Base-by-base conservation (phyloP, 768 basidiomycete species). In the Dioszegia aurantiaca region DNA sequence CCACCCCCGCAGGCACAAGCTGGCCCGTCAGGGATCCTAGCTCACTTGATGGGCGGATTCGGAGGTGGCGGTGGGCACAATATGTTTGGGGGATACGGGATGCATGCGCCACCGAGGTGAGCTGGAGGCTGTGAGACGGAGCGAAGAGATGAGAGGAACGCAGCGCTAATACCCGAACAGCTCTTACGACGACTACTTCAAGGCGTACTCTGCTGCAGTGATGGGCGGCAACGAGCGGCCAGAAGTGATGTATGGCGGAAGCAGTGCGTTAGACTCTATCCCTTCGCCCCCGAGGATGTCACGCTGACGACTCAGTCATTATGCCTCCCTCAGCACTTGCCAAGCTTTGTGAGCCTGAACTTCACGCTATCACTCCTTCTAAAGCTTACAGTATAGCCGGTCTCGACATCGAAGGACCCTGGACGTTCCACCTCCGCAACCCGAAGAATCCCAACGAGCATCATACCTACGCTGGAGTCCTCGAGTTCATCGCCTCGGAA, bases 401-500 rank as follows among this genome's bases (percentile, higher is more conserved):
- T 37, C 83, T 98, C 47, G 93, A 99, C 68, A 81, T 99, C 42
- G 87, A 90, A 60, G 82, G 83, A 0, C 95, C 95, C 0, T 95
- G 93, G 93, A 90, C 88, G 81, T 99, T 99, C 76, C 87, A 94
- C 63, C 81, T 99, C 51, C 87, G 89, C 47, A 98, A 98, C 77
- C 94, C 95, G 0, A 48, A 79, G 80, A 68, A 93, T 87, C 79
- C 81, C 82, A 51, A 89, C 85, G 31, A 88, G 83, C 54, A 92
- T 84, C 64, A 73, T 21, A 98, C 95, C 1, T 90, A 99, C 73
- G 89, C 89, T 1, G 95, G 95, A 80, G 95, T 99, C 26, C 83
- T 99, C 27, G 95, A 99, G 74, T 99, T 99, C 78, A 97, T 97
- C 64, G 94, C 95, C 2, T 87, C 95, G 56, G 94, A 98, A 77